phyloP scores from a whole-genome alignment of 495 filamentous ascomycete genomes.

The Lophiostoma macrostomum region DNA sequence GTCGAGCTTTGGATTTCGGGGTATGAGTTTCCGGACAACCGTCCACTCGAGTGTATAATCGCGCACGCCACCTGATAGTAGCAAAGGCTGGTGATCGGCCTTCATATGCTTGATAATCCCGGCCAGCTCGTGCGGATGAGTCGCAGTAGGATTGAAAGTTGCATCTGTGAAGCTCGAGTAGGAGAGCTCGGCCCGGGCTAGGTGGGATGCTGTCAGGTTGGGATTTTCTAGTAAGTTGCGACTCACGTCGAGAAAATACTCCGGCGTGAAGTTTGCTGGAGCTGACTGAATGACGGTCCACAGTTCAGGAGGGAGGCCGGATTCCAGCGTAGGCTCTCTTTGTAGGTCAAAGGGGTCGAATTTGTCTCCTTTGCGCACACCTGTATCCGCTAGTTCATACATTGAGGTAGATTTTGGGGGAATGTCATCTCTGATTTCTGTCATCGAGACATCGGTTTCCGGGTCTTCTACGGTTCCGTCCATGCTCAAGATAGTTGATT shows the following conservation, averaged over 20 bases:
- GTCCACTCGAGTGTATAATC: slow-evolving; percentile 57
- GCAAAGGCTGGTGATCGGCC: slow-evolving; percentile 38
- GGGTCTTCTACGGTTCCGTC: no score
- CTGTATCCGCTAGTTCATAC: no score
- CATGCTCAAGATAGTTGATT: no score
- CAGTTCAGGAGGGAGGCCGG: slow-evolving; percentile 33
- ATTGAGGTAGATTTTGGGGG: no score
- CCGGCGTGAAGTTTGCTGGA: slow-evolving; percentile 55
- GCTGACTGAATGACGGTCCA: slow-evolving; percentile 39
- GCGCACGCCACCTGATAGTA: slow-evolving; percentile 41
- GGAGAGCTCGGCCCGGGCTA: slow-evolving; percentile 85
- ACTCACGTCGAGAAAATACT: slow-evolving; percentile 62
- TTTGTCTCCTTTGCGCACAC: no score
- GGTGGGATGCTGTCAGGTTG: slow-evolving; percentile 76
- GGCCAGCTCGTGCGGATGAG: slow-evolving; percentile 24
- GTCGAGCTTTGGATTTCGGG: slow-evolving; percentile 75
- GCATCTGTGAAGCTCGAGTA: slow-evolving; percentile 49
- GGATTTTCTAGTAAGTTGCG: slow-evolving; percentile 76
- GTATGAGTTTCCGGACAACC: slow-evolving; percentile 71
- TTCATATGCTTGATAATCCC: slow-evolving; percentile 37
- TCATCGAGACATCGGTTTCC: no score
- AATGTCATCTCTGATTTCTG: no score
- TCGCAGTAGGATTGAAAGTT: slow-evolving; percentile 21
- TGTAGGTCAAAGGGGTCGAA: slow-evolving; percentile 32
- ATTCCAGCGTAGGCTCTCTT: slow-evolving; percentile 10